phyloP scores from a whole-genome alignment of 2,329 filamentous ascomycete species.

The Fusarium pseudograminearum region DNA sequence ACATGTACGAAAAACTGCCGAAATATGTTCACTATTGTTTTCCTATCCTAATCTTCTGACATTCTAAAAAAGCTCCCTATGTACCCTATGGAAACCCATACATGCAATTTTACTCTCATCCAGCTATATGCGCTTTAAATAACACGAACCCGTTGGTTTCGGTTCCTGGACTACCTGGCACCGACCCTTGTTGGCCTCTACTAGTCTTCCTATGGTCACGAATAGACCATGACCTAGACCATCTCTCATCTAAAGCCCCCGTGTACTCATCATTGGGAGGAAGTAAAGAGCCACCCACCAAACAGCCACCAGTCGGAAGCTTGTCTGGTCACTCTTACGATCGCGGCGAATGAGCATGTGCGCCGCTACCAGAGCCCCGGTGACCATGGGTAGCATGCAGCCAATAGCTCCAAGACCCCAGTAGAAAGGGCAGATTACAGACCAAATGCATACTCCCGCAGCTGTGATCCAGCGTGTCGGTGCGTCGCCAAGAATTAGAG shows the following conservation, averaged over 20 bases:
- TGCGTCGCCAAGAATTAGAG: slow-evolving; percentile 42
- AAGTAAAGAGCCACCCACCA: slow-evolving; percentile 40
- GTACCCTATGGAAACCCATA: no score
- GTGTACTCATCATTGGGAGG: slow-evolving; percentile 28
- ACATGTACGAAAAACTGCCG: not conserved
- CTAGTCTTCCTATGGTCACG: not conserved
- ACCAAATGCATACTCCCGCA: slow-evolving; percentile 31
- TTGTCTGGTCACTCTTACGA: slow-evolving; percentile 24
- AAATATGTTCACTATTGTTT: not conserved
- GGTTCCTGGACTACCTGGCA: not conserved
- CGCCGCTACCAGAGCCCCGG: slow-evolving; percentile 15
- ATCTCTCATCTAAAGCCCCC: slow-evolving; percentile 5
- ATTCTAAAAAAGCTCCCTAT: not conserved
- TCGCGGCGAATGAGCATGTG: slow-evolving; percentile 35
- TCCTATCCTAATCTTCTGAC: not conserved
- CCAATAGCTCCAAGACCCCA: slow-evolving; percentile 27
- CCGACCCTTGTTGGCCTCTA: not conserved
- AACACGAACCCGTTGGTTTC: not conserved
- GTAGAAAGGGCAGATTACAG: slow-evolving; percentile 33
- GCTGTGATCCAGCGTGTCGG: slow-evolving; percentile 39
- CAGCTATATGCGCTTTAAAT: not conserved
- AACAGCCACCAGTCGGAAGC: slow-evolving; percentile 33
- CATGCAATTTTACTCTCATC: not conserved
- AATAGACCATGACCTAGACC: not conserved
- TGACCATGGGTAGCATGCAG: slow-evolving; percentile 7